A percentile compares a stretch with the other conserved stretches of the same genome.
These are phyloP conservation scores for Talaromyces nanjingensis DNA, from an alignment of 495 filamentous ascomycete genomes.

Conservation along the genomic window DNA sequence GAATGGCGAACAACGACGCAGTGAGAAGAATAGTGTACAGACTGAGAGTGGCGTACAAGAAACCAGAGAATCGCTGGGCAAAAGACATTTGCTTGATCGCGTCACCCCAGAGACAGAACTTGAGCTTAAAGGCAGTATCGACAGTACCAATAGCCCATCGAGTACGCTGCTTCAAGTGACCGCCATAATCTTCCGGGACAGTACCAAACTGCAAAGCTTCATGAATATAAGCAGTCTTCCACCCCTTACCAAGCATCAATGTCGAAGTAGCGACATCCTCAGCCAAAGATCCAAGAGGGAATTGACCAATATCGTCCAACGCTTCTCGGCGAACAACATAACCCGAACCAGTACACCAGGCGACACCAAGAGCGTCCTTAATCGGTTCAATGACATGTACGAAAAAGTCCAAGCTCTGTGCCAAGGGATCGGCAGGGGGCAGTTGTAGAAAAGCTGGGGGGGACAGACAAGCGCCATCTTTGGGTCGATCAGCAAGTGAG, in stretches of 20 bases:
- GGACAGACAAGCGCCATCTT: slow-evolving; percentile 45
- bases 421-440: slow-evolving; percentile 43
- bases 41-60: slow-evolving; percentile 37
- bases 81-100: slow-evolving; percentile 26
- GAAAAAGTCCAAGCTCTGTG: slow-evolving; percentile 40
- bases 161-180: slow-evolving; percentile 46
- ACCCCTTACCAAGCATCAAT: slow-evolving; percentile 41
- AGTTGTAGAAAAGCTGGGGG: slow-evolving; percentile 50
- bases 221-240: slow-evolving; percentile 43
- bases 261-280: slow-evolving; percentile 45
- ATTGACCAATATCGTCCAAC: slow-evolving; percentile 44
- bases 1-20: slow-evolving; percentile 36
- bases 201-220: slow-evolving; percentile 46
- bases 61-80: slow-evolving; percentile 32
- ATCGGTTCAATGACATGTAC: slow-evolving; percentile 44
- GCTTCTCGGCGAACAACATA: slow-evolving; percentile 42
- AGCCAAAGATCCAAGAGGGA: slow-evolving; percentile 40
- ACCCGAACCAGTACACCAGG: slow-evolving; percentile 49
- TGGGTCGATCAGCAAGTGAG: slow-evolving; percentile 40
- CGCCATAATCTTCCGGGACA: slow-evolving; percentile 39
- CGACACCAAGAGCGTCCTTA: slow-evolving; percentile 40
- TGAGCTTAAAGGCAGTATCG: slow-evolving; percentile 36
- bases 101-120: slow-evolving; percentile 37
- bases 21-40: slow-evolving; percentile 36
- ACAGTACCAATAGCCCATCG: slow-evolving; percentile 43